Conservation (phyloP, 495 filamentous ascomycete species). For the Annulohypoxylon moriforme region DNA sequence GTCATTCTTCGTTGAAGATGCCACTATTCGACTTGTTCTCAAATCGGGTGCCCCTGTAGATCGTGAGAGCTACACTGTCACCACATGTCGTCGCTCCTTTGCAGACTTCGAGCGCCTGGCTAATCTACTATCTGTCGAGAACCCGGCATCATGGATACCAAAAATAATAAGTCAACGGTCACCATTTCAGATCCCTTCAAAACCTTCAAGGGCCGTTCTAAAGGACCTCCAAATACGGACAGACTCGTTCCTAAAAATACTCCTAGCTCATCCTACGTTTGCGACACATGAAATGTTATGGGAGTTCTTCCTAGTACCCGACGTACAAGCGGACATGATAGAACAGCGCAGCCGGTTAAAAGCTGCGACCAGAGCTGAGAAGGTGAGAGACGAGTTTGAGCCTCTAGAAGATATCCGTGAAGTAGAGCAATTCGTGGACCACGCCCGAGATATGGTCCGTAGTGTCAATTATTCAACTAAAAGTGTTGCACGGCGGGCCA, state of each 20-base stretch:
- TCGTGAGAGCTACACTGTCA: conserved; percentile 82
- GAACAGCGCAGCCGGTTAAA: conserved; percentile 88
- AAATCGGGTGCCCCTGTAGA: conserved; percentile 86
- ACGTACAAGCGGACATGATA: conserved; percentile 90
- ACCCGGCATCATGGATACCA: conserved; percentile 95
- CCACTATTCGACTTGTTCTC: conserved; percentile 88
- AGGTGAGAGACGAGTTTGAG: conserved; percentile 85
- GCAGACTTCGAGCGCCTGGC: conserved; percentile 92
- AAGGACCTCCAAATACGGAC: conserved; percentile 88
- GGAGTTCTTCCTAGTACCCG: conserved; percentile 99
- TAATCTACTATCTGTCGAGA: conserved; percentile 87
- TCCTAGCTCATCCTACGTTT: conserved; percentile 92
- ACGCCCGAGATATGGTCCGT: conserved; percentile 88
- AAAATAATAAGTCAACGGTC: conserved; percentile 80
- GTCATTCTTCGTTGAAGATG: conserved; percentile 98
- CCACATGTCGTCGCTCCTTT: conserved; percentile 90
- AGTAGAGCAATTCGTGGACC: conserved; percentile 90
- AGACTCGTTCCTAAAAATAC: conserved; percentile 85
- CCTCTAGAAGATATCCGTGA: conserved; percentile 89
- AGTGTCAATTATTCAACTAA: conserved; percentile 84
- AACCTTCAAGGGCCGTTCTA: conserved; percentile 86
- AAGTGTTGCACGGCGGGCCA: conserved; percentile 78
- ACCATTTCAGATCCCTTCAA: conserved; percentile 91
- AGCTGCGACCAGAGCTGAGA: conserved; percentile 82
- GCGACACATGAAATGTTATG: conserved; percentile 97